Evolutionary conservation across 2,329 filamentous ascomycete genomes (phyloP).

Genomic region (Colletotrichum navitas): DNA sequence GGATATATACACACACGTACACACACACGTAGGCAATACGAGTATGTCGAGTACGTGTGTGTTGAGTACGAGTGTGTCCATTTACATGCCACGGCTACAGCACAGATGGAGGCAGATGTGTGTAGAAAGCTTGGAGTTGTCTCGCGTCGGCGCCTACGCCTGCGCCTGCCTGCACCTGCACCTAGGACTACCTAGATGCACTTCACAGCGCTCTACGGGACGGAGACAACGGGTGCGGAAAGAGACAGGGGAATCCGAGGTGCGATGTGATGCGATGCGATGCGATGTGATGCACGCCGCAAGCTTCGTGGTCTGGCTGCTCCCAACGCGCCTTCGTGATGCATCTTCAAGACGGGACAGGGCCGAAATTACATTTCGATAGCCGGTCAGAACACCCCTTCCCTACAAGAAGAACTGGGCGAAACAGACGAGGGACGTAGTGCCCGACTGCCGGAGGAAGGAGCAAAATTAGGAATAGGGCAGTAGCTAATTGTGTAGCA

Average conservation of each 20-base stretch:
- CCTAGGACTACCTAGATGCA: neutral
- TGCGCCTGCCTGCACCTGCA: too few species aligned
- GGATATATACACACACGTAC: neutral
- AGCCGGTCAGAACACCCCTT: conserved; percentile 9
- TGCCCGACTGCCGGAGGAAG: conserved; percentile 38
- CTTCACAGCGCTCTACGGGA: conserved; percentile 2
- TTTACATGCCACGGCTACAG: neutral
- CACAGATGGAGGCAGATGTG: neutral
- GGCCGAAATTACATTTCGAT: conserved; percentile 34
- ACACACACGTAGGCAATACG: too few species aligned
- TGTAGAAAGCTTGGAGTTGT: conserved; percentile 1
- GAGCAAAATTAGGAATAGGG: conserved; percentile 38
- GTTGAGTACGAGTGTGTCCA: too few species aligned
- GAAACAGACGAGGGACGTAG: conserved; percentile 34
- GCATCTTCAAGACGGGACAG: conserved; percentile 25
- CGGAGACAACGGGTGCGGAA: conserved; percentile 1
- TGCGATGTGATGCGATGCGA: neutral
- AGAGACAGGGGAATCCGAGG: conserved; percentile 16
- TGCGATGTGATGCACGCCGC: conserved; percentile 1
- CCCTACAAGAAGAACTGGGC: conserved; percentile 9
- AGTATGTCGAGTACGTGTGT: too few species aligned
- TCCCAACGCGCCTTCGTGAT: conserved; percentile 30
- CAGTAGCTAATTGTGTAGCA: conserved; percentile 8
- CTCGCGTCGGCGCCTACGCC: neutral
- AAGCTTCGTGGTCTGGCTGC: neutral